Evolutionary conservation across 208 protist genomes (phyloP), one percentile per base, ranked within the genome.

Genomic region (Porcisia hertigi): DNA sequence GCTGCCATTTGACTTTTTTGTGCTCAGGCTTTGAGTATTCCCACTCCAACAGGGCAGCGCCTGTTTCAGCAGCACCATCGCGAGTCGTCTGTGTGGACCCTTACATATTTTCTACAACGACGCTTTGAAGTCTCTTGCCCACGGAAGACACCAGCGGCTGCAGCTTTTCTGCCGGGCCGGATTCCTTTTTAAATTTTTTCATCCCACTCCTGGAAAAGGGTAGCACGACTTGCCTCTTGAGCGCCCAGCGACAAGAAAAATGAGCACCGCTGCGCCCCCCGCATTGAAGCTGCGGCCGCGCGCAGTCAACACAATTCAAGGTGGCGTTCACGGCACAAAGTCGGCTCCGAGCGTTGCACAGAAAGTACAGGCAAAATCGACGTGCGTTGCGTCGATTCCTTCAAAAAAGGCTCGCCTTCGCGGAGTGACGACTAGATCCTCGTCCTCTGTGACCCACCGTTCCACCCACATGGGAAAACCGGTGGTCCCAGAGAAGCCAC

Each of bases 291-390:
- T 82, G 72, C 78, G 69, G 43, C 36, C 78, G 7, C 73, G 78
- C 14, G n/a, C 67, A 23, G 60, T 78, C 53, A 82, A 82, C 69
- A 78, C 78, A 3, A 75, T 43, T 36, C 67, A 69, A 20, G 60
- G 47, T 34, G 30, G 30, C 6, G 71, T 59, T 36, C n/a, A 43
- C 39, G 43, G 69, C 30, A 36, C 54, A 3, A 72, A 72, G 36
- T 16, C 69, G 1, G 30, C n/a, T 25, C 18, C 53, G 16, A 25
- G 47, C 18, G 23, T 12, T 3, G 5, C 76, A 9, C 34, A 70
- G 14, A 76, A 70, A 49, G 30, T 43, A 3, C 39, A 16, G 36
- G 36, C 54, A 7, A 66, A 70, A 71, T n/a, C 76, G 55, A 76
- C 62, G 52, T 60, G 70, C 1, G 63, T 75, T 6, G 41, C 69